Percentiles rank a stretch among this genome's conserved stretches.
These are phyloP conservation scores for Euphorbia celastroides DNA, from an alignment of 441 rosid genomes.

Conservation along the genomic window DNA sequence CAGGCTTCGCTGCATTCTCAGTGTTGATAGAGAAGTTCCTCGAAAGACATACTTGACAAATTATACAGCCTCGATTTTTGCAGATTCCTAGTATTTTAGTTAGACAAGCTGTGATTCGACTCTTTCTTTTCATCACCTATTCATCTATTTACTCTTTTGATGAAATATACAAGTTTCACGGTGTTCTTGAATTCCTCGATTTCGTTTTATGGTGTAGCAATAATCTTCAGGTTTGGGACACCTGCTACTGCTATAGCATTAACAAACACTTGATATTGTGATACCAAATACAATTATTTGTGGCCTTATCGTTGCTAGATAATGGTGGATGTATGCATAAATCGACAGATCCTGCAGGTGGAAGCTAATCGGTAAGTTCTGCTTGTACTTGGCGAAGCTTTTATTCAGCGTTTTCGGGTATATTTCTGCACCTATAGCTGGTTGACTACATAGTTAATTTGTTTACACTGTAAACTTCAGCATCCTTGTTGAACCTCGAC, in stretches of 20 bases:
- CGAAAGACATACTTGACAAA: constrained; percentile 52
- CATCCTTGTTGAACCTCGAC: too few species aligned
- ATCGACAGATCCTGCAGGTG: too few species aligned
- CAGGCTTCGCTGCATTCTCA: constrained; percentile 92
- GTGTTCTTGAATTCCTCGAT: not conserved
- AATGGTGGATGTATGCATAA: too few species aligned
- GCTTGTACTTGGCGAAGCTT: too few species aligned
- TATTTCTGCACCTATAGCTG: too few species aligned
- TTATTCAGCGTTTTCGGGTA: too few species aligned
- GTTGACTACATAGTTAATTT: too few species aligned
- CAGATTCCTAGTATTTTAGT: not conserved
- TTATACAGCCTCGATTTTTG: constrained; percentile 11
- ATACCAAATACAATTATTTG: too few species aligned
- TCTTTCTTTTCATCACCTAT: not conserved
- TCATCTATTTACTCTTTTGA: not conserved
- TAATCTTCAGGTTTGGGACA: not conserved
- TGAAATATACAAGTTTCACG: not conserved
- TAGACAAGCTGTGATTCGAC: not conserved
- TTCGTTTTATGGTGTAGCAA: not conserved
- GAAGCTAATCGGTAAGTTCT: too few species aligned
- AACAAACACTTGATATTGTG: not conserved
- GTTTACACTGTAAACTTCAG: too few species aligned
- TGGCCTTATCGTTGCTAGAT: too few species aligned
- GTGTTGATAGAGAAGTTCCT: constrained; percentile 87
- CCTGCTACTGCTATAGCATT: not conserved